Evolutionary conservation across 2,329 filamentous ascomycete genomes (phyloP).

Genomic region (Trichoderma harzianum): DNA sequence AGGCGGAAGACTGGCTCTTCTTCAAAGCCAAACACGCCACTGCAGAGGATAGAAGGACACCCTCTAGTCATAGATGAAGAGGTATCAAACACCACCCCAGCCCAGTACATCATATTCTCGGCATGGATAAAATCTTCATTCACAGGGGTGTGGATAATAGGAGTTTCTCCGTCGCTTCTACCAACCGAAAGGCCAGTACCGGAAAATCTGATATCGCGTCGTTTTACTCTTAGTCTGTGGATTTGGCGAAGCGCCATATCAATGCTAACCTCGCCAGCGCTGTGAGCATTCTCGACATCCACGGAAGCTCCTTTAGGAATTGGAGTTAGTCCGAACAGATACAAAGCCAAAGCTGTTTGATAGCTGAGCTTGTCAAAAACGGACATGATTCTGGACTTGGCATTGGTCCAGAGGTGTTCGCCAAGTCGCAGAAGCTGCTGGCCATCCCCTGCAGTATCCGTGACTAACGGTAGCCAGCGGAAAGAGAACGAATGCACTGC

Average conservation of each 20-base stretch:
- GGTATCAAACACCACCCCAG: not conserved
- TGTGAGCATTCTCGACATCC: not conserved
- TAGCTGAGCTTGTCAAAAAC: slow-evolving; percentile 9
- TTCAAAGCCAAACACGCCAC: slow-evolving; percentile 4
- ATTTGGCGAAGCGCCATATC: slow-evolving; percentile 6
- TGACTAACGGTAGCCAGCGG: not conserved
- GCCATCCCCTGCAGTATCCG: not conserved
- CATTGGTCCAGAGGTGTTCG: not conserved
- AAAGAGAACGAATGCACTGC: not conserved
- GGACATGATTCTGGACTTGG: not conserved
- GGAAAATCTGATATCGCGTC: not conserved
- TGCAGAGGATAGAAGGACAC: not conserved
- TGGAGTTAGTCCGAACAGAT: not conserved
- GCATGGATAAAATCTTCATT: slow-evolving; percentile 7
- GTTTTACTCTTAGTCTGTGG: not conserved
- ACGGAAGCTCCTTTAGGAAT: not conserved
- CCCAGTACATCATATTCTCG: slow-evolving; percentile 10
- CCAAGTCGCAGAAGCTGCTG: not conserved
- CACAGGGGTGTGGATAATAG: not conserved
- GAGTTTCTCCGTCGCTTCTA: not conserved
- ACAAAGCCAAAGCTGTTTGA: not conserved
- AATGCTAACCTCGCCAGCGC: not conserved
- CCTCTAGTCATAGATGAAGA: slow-evolving; percentile 1
- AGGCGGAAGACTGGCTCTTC: not conserved
- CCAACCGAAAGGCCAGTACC: not conserved